Percentiles rank a stretch among this genome's conserved stretches.
Evolutionary conservation across 345 rosid species (phyloP).

Genomic region (Sonneratia caseolaris): DNA sequence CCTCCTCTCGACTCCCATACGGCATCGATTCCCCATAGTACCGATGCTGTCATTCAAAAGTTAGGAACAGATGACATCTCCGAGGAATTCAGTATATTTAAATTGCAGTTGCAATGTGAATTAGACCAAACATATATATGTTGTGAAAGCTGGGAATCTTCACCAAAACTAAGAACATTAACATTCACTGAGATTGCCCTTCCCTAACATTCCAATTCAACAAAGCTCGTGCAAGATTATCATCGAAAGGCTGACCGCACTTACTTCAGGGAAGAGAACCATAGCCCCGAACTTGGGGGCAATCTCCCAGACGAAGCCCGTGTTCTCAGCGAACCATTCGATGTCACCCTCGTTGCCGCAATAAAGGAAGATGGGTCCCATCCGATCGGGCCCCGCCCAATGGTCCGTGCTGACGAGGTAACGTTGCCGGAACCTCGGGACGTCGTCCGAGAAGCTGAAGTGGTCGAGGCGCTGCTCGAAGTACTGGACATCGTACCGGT

Average conservation of each 20-base stretch:
- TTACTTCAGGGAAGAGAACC: constrained; percentile 72
- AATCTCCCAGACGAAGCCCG: constrained; percentile 75
- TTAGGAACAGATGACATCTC: neutral
- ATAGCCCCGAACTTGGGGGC: constrained; percentile 74
- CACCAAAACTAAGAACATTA: neutral
- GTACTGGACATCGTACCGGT: constrained; percentile 49
- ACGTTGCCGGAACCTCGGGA: constrained; percentile 49
- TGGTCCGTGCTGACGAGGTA: constrained; percentile 58
- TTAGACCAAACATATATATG: neutral
- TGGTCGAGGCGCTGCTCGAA: constrained; percentile 63
- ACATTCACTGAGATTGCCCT: neutral
- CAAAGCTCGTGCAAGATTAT: neutral
- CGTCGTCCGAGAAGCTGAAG: constrained; percentile 63
- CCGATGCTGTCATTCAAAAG: constrained; percentile 46
- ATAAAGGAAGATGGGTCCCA: constrained; percentile 72
- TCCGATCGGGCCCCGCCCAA: constrained; percentile 48
- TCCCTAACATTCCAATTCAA: neutral
- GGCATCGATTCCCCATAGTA: constrained; percentile 84
- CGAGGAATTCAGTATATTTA: neutral
- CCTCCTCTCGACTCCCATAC: constrained; percentile 49
- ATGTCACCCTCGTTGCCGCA: constrained; percentile 87
- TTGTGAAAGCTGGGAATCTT: too few relatives aligned
- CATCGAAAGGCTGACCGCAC: neutral
- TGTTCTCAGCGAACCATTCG: constrained; percentile 71
- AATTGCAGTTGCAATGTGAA: neutral